A percentile compares a stretch with the other conserved stretches of the same genome.
Evolutionary conservation across 148 eudicot genomes (phyloP).

Genomic region (Camellia sinensis): DNA sequence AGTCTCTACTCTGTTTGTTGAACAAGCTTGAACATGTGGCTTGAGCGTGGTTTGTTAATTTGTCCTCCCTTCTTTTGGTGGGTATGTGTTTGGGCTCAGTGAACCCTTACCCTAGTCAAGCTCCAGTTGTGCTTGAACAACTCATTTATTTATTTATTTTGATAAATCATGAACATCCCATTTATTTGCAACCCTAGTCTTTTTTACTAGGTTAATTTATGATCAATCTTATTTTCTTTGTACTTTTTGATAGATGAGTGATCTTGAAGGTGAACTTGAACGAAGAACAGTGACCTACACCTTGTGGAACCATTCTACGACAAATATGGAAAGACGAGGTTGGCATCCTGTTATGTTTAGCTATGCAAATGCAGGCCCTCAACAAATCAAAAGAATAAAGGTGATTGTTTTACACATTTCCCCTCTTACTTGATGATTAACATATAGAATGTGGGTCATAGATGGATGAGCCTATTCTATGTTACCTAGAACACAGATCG

Average conservation of each 20-base stretch:
- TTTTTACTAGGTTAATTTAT: not conserved
- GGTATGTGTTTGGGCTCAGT: not conserved
- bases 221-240: not conserved
- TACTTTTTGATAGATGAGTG: conserved; percentile 53
- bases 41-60: not conserved
- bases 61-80: not conserved
- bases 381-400: conserved; percentile 63
- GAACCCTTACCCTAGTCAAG: not conserved
- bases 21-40: not conserved
- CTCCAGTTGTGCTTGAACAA: not conserved
- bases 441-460: not conserved
- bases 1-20: not conserved
- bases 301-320: conserved; percentile 62
- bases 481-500: too few species aligned
- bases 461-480: not conserved
- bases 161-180: too few species aligned
- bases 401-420: conserved; percentile 25
- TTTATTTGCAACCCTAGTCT: not conserved
- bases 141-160: too few species aligned
- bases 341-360: conserved; percentile 95
- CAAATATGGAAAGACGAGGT: conserved; percentile 61
- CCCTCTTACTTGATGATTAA: not conserved
- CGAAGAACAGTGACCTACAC: conserved; percentile 85
- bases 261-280: conserved; percentile 75
- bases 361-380: conserved; percentile 60